Evolutionary conservation across 1,139 yeast species (phyloP).

Genomic region (Magnusiomyces suaveolens): DNA sequence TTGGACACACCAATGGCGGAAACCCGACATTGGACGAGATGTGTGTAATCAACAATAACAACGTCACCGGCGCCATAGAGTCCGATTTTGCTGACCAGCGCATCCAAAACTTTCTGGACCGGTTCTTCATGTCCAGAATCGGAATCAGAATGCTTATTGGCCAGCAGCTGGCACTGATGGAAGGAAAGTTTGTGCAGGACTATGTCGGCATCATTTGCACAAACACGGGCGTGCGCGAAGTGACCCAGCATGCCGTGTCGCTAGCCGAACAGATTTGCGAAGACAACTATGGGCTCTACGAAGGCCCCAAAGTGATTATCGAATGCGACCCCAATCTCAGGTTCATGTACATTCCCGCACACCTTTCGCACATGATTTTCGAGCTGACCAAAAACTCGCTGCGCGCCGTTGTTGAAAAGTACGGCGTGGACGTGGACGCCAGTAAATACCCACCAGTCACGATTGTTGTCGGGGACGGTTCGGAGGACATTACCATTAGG

Average conservation of each 20-base stretch:
- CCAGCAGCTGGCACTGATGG: constrained; percentile 70
- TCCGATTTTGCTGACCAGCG: constrained; percentile 30
- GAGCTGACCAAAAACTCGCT: constrained; percentile 77
- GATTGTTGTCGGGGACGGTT: constrained; percentile 66
- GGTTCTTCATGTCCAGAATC: constrained; percentile 75
- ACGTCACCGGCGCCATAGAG: constrained; percentile 24
- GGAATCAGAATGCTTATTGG: constrained; percentile 85
- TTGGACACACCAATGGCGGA: not conserved
- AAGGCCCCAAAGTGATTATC: constrained; percentile 67
- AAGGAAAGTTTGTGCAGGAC: constrained; percentile 43
- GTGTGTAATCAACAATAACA: constrained; percentile 25
- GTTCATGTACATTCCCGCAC: constrained; percentile 88
- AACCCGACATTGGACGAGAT: not conserved
- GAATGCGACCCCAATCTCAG: constrained; percentile 59
- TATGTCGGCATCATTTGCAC: constrained; percentile 82
- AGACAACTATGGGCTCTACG: constrained; percentile 71
- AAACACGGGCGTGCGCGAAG: constrained; percentile 65
- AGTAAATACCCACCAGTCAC: constrained; percentile 56
- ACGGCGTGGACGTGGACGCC: constrained; percentile 39
- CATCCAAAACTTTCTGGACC: constrained; percentile 64
- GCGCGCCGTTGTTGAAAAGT: constrained; percentile 74
- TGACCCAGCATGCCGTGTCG: constrained; percentile 75
- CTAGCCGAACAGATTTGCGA: constrained; percentile 80
- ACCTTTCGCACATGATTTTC: constrained; percentile 73
- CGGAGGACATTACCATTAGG: constrained; percentile 70